phyloP scores from a whole-genome alignment of 2,329 filamentous ascomycete species.

The Penicillium oxalicum region DNA sequence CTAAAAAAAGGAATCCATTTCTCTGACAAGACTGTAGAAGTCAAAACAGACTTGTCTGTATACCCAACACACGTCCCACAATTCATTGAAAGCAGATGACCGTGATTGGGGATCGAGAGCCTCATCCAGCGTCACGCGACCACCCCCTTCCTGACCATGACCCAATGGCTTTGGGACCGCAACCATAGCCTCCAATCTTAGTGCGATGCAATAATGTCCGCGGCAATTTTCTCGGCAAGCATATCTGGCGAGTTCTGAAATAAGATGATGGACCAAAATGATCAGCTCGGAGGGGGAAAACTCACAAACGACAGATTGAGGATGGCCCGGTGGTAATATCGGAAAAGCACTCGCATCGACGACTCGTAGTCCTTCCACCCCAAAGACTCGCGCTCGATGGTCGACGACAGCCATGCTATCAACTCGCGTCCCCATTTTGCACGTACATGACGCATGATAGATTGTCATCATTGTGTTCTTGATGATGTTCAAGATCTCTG shows the following conservation, averaged over 20 bases:
- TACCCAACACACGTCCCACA: no score
- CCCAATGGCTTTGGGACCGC: neutral
- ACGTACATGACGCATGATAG: constrained; percentile 28
- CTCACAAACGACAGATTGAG: constrained; percentile 38
- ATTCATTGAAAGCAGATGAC: no score
- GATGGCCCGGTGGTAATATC: constrained; percentile 38
- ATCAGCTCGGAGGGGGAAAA: neutral
- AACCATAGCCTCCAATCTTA: neutral
- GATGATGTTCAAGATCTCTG: constrained; percentile 38
- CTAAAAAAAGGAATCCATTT: no score
- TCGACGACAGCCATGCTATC: constrained; percentile 32
- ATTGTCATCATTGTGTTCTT: constrained; percentile 26
- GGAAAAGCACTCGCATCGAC: constrained; percentile 37
- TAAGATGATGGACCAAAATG: neutral
- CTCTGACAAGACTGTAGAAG: no score
- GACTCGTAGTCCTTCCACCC: constrained; percentile 29
- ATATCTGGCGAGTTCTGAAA: constrained; percentile 25
- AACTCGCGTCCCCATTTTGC: constrained; percentile 26
- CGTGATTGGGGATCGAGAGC: neutral
- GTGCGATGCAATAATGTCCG: constrained; percentile 18
- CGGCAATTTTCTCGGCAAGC: constrained; percentile 42
- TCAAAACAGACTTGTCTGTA: no score
- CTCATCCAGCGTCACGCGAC: no score
- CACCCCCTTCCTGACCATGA: neutral
- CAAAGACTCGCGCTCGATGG: constrained; percentile 26